Percentiles rank a stretch among this genome's conserved stretches.
phyloP scores from a whole-genome alignment of 2,329 filamentous ascomycete species.

The Aspergillus cejpii region DNA sequence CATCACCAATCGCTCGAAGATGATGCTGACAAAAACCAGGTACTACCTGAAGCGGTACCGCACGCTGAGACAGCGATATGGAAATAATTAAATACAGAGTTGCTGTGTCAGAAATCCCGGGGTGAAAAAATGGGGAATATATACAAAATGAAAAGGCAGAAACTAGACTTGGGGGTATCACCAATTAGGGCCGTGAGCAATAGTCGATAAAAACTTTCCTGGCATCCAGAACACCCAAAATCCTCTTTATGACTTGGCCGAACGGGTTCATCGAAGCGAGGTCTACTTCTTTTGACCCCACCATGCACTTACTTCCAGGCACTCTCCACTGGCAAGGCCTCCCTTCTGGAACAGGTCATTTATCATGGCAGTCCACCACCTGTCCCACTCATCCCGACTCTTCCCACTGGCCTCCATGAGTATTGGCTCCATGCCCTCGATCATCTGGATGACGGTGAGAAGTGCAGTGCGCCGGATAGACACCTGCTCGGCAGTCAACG shows the following conservation, averaged over 20 bases:
- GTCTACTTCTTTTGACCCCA: constrained; percentile 53
- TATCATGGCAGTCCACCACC: constrained; percentile 84
- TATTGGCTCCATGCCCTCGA: constrained; percentile 76
- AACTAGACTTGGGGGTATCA: constrained; percentile 32
- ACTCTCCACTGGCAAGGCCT: constrained; percentile 76
- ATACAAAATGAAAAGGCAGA: constrained; percentile 13
- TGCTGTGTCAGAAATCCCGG: constrained; percentile 4
- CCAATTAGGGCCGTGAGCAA: constrained; percentile 33
- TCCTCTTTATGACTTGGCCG: constrained; percentile 15
- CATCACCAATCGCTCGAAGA: background rate
- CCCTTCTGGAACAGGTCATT: constrained; percentile 71
- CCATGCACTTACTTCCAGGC: constrained; percentile 62
- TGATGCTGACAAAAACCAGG: constrained; percentile 44
- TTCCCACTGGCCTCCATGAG: constrained; percentile 77
- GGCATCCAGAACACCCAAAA: constrained; percentile 29
- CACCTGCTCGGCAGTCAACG: constrained; percentile 60
- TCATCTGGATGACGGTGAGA: constrained; percentile 71
- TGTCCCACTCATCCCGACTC: constrained; percentile 85
- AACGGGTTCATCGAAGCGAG: background rate
- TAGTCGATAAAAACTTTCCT: constrained; percentile 22
- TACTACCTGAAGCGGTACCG: constrained; percentile 92
- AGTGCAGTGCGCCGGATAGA: constrained; percentile 74
- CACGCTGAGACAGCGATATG: constrained; percentile 73
- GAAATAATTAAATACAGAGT: constrained; percentile 33
- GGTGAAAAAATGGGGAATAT: constrained; percentile 14